phyloP scores from a whole-genome alignment of 2,329 filamentous ascomycete genomes.

The Monilinia polystroma region DNA sequence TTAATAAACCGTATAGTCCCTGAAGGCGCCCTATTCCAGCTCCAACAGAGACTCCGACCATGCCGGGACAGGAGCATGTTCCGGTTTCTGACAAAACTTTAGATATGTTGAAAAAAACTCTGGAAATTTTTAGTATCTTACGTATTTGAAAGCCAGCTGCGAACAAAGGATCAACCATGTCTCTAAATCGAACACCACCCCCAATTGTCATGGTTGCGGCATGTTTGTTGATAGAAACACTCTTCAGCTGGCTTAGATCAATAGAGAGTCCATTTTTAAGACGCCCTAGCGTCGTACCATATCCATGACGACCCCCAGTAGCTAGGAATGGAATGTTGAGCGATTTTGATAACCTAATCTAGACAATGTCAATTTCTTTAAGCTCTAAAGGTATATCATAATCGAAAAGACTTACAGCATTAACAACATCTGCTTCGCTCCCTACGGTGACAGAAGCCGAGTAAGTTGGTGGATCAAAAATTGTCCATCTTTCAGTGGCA shows the following conservation, averaged over 20 bases:
- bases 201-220: constrained; percentile 30
- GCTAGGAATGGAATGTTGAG: constrained; percentile 39
- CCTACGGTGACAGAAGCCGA: too few species aligned
- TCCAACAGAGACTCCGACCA: constrained; percentile 9
- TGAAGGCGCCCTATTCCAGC: not conserved
- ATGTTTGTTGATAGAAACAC: constrained; percentile 30
- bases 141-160: constrained; percentile 14
- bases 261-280: constrained; percentile 39
- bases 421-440: too few species aligned
- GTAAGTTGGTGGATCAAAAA: too few species aligned
- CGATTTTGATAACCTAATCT: too few species aligned
- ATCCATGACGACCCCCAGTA: constrained; percentile 42
- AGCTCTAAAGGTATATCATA: too few species aligned
- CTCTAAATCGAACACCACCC: not conserved
- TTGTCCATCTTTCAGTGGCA: too few species aligned
- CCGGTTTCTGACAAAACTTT: not conserved
- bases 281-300: constrained; percentile 33
- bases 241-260: constrained; percentile 39
- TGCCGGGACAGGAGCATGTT: constrained; percentile 10
- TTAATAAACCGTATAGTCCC: not conserved
- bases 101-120: too few species aligned
- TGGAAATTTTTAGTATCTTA: not conserved
- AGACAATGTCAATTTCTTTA: too few species aligned
- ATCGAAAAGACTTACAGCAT: too few species aligned
- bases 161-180: constrained; percentile 7